Conservation (phyloP, 176 grass and related monocot species). For the Aegilops speltoides region DNA sequence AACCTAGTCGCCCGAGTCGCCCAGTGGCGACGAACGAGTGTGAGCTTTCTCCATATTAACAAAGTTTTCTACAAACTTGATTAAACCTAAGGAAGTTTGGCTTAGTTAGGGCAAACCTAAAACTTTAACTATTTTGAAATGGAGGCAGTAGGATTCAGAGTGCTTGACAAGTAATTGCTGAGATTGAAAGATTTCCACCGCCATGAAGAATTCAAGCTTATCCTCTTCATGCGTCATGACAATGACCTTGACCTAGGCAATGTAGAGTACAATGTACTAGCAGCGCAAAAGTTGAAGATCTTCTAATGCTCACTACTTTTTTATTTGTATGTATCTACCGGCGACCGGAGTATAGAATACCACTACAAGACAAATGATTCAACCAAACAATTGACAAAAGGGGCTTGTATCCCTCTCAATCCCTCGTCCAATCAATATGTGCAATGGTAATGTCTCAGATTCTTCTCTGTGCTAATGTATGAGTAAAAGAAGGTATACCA, state of each 20-base stretch:
- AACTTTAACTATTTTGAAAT: no score
- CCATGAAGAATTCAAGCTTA: slow-evolving; percentile 28
- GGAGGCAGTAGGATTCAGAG: neutral
- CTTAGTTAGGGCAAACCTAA: no score
- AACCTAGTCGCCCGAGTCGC: no score
- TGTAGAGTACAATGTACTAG: neutral
- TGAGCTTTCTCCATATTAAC: no score
- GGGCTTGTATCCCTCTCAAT: neutral
- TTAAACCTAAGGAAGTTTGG: no score
- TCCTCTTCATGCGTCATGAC: slow-evolving; percentile 8
- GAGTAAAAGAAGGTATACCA: neutral
- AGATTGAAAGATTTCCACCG: neutral
- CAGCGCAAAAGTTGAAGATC: neutral
- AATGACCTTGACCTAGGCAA: slow-evolving; percentile 12
- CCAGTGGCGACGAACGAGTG: no score
- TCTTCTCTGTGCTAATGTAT: slow-evolving; percentile 25
- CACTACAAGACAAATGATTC: slow-evolving; percentile 18
- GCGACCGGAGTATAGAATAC: neutral
- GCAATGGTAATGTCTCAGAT: neutral
- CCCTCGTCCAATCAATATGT: slow-evolving; percentile 18
- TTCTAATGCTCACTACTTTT: neutral
- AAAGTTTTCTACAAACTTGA: no score
- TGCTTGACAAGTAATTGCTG: neutral
- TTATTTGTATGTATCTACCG: neutral
- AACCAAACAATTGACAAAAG: slow-evolving; percentile 41